Percentiles rank a stretch among this genome's conserved stretches.
Conservation (phyloP, 805 yeast genomes). For the Zygoascus biomembranicola region DNA sequence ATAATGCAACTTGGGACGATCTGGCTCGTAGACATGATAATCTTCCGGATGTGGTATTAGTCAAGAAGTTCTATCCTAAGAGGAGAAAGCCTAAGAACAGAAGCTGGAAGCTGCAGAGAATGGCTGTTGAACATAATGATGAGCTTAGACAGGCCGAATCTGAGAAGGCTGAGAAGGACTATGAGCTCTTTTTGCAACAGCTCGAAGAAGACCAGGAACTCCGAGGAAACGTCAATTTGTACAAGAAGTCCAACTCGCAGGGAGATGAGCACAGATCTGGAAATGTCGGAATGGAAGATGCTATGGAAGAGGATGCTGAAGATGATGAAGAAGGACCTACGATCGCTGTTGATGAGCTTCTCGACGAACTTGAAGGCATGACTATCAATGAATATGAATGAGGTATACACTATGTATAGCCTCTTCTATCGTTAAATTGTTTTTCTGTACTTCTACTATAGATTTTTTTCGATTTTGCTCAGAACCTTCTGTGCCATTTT, state of each 20-base stretch:
- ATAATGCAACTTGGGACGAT: constrained; percentile 68
- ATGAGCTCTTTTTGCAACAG: constrained; percentile 92
- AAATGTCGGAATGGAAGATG: constrained; percentile 15
- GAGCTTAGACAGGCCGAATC: constrained; percentile 59
- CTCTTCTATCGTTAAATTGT: background rate
- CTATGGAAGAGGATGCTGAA: constrained; percentile 26
- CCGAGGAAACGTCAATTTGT: constrained; percentile 82
- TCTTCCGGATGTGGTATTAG: constrained; percentile 76
- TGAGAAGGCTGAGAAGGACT: constrained; percentile 90
- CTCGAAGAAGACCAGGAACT: constrained; percentile 94
- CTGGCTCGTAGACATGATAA: constrained; percentile 33
- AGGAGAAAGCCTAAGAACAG: constrained; percentile 69
- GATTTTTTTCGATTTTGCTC: background rate
- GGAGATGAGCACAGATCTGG: constrained; percentile 12
- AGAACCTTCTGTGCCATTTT: background rate
- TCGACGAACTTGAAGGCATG: constrained; percentile 94
- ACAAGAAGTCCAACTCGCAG: constrained; percentile 48
- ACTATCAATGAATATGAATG: constrained; percentile 44
- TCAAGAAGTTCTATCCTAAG: constrained; percentile 80
- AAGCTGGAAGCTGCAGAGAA: constrained; percentile 91
- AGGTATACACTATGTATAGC: background rate
- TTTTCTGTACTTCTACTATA: background rate
- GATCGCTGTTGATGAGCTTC: constrained; percentile 81
- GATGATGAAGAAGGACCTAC: constrained; percentile 73
- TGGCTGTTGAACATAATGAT: constrained; percentile 77